Base-by-base conservation (phyloP, 495 filamentous ascomycete genomes). In the Xylaria curta region DNA sequence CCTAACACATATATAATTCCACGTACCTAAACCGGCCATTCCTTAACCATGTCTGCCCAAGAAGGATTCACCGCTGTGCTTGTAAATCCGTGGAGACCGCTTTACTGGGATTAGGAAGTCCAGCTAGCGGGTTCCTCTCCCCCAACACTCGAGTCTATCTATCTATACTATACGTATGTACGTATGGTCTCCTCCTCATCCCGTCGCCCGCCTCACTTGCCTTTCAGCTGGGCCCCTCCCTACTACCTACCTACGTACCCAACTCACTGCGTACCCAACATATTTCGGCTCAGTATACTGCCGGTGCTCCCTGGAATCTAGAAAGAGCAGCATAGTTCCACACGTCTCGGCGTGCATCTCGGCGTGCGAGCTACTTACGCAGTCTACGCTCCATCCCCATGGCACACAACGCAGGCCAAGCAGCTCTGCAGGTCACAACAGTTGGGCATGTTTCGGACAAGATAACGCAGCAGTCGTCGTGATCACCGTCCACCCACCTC, bases 321-420 rank as follows among this genome's bases (percentile, higher is more conserved):
- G 53, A 56, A 24, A 54, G 26, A 58, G 51, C 33, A 58, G 36
- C 53, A 44, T 26, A 26, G 19, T 56, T 28, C 26, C 36, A 58
- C 66, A 47, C 51, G 9, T n/a, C 66, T 60, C 66, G 51, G 66
- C 66, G 38, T 68, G 53, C 65, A 54, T 60, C 66, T 68, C 53
- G 66, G 53, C 51, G 38, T 59, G 51, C n/a, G 63, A 68, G 51
- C 65, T 40, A n/a, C 47, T 24, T n/a, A 24, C 64, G 44, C 66
- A 42, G 46, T 56, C 46, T 17, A 19, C 47, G 31, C 26, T 40
- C 38, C 36, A 15, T 54, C 49, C 42, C 65, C 46, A 49, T 53
- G 47, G 31, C 44, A 26, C 62, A 65, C 28, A 33, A 38, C 44
- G n/a, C 64, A 40, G 44, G 19, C 66, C 51, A 33, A 17, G 38